A percentile compares a stretch with the other conserved stretches of the same genome.
phyloP scores from a whole-genome alignment of 106 monocot species.

The Alisma plantagoaquatica region DNA sequence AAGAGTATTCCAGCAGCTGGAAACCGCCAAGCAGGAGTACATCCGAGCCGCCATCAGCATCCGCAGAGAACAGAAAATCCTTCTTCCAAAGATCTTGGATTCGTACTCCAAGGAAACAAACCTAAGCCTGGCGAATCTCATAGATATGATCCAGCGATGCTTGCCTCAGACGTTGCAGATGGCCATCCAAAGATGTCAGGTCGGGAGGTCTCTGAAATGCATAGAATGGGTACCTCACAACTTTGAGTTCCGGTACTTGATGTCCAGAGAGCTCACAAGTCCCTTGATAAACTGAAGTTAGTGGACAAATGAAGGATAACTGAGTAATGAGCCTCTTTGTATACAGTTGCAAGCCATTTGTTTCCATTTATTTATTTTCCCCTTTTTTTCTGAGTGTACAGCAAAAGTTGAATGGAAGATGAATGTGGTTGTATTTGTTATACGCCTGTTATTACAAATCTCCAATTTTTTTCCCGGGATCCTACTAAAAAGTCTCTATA shows the following conservation, averaged over 20 bases:
- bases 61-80: conserved; percentile 19
- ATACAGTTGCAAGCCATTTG: too few relatives aligned
- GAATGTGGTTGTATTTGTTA: too few relatives aligned
- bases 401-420: too few relatives aligned
- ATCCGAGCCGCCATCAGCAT: conserved; percentile 18
- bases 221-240: conserved; percentile 22
- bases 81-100: conserved; percentile 21
- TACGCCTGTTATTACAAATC: too few relatives aligned
- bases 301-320: too few relatives aligned
- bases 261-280: conserved; percentile 14
- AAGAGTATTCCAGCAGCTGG: conserved; percentile 19
- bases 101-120: conserved; percentile 16
- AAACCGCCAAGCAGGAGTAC: conserved; percentile 23
- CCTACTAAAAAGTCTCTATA: too few relatives aligned
- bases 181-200: conserved; percentile 20
- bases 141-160: conserved; percentile 20
- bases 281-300: conserved; percentile 3
- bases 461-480: too few relatives aligned
- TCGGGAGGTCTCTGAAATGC: conserved; percentile 13
- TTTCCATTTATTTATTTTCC: too few relatives aligned
- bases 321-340: too few relatives aligned
- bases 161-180: conserved; percentile 16
- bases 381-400: too few relatives aligned
- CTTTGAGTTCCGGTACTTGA: conserved; percentile 20
- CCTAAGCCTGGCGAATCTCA: conserved; percentile 2